These are phyloP conservation scores for Shiraia bambusicola DNA, from an alignment of 2,329 filamentous ascomycete genomes.

Conservation along the genomic window DNA sequence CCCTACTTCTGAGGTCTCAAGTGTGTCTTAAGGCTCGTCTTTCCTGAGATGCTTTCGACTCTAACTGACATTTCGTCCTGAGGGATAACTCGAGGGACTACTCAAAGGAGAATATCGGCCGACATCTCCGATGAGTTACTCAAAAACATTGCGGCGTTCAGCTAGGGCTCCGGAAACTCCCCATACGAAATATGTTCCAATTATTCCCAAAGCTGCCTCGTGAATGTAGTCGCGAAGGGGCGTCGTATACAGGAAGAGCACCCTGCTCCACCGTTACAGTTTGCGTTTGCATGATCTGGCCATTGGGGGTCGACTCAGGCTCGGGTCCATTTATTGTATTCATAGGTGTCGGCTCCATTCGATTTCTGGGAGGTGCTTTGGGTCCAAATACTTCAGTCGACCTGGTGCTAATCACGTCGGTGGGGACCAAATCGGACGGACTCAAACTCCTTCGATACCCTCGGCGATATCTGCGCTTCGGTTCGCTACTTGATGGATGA, in stretches of 20 bases:
- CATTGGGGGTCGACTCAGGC: slow-evolving; percentile 1
- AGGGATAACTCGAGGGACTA: no score
- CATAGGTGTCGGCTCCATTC: not conserved
- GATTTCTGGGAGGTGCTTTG: slow-evolving; percentile 1
- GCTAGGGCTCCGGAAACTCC: slow-evolving; percentile 4
- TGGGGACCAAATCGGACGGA: slow-evolving; percentile 20
- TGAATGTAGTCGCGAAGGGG: slow-evolving; percentile 17
- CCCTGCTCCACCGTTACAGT: slow-evolving; percentile 20
- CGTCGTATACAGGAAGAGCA: slow-evolving; percentile 5
- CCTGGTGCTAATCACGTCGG: slow-evolving; percentile 8
- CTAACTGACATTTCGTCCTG: no score
- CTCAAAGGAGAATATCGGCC: no score
- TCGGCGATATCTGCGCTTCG: slow-evolving; percentile 16
- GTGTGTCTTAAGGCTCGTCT: no score
- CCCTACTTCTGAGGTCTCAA: no score
- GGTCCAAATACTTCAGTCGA: slow-evolving; percentile 16
- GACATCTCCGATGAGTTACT: no score
- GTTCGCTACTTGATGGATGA: slow-evolving; percentile 8
- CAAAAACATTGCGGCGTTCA: not conserved
- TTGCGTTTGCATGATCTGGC: slow-evolving; percentile 22
- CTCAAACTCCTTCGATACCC: slow-evolving; percentile 24
- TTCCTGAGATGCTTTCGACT: no score
- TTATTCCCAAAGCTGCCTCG: slow-evolving; percentile 25
- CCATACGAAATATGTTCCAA: slow-evolving; percentile 20
- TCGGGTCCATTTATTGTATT: slow-evolving; percentile 1